Conservation (phyloP, 2,329 filamentous ascomycete species). For the Emergomyces pasteurianus region DNA sequence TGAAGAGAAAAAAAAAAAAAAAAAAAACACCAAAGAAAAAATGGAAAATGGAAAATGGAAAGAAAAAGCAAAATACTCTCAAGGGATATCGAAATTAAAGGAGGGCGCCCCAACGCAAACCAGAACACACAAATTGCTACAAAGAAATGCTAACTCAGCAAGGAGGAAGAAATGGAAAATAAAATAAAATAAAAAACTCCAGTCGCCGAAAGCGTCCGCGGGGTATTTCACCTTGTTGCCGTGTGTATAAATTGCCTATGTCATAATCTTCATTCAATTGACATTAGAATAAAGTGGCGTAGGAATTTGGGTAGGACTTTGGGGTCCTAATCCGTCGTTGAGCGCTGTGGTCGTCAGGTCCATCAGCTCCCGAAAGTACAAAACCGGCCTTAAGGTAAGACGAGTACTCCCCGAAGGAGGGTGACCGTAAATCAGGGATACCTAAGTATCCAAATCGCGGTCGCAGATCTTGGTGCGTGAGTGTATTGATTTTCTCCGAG, state of each 20-base stretch:
- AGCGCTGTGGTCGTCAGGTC: not conserved
- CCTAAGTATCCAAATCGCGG: not conserved
- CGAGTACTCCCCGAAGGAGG: not conserved
- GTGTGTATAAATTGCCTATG: not conserved
- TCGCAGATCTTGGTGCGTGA: not conserved
- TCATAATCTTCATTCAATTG: conserved; percentile 1
- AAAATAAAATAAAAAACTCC: not conserved
- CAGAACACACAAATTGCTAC: not conserved
- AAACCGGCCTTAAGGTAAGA: not conserved
- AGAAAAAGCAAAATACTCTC: not conserved
- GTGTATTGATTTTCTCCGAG: not conserved
- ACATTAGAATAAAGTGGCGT: not conserved
- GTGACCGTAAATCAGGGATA: not conserved
- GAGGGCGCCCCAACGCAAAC: not conserved
- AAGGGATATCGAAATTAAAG: not conserved
- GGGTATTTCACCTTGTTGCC: not conserved
- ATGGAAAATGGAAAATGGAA: not conserved
- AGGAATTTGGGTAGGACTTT: not conserved
- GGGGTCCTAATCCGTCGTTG: not conserved
- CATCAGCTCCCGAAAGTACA: not conserved
- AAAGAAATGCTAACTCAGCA: not conserved
- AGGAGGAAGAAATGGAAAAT: not conserved
- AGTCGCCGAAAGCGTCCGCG: not conserved
- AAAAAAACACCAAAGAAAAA: too few species aligned
- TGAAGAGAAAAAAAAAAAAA: too few species aligned